Conservation (phyloP, 257 asterid species). For the Gentiana straminea region DNA sequence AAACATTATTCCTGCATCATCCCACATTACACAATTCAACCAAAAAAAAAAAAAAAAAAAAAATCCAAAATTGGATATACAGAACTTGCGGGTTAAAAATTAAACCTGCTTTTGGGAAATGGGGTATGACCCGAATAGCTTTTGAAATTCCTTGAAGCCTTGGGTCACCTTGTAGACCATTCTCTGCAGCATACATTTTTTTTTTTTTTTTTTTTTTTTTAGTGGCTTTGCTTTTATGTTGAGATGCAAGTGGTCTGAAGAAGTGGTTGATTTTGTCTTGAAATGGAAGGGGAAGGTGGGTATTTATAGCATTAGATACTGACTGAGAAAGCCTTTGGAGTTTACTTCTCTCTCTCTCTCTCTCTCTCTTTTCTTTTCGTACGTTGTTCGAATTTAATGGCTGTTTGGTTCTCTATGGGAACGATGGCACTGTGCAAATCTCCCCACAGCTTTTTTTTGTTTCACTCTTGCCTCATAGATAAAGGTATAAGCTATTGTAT, state of each 20-base stretch:
- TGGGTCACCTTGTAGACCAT: conserved; percentile 75
- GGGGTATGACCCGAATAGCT: conserved; percentile 73
- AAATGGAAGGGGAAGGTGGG: neutral
- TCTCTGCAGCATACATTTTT: conserved; percentile 78
- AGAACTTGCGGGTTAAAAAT: neutral
- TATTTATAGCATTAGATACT: no score
- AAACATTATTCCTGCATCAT: conserved; percentile 67
- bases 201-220: neutral
- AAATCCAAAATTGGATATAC: neutral
- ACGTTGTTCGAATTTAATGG: neutral
- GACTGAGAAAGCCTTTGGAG: no score
- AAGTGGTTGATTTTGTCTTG: no score
- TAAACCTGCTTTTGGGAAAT: conserved; percentile 78
- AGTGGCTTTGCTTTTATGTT: neutral
- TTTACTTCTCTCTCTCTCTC: neutral
- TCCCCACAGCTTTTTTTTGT: no score
- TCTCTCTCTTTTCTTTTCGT: conserved; percentile 1
- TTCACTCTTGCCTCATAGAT: no score
- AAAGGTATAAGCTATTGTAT: no score
- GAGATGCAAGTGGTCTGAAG: neutral
- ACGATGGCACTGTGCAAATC: no score
- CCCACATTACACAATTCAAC: neutral
- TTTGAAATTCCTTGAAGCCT: conserved; percentile 57
- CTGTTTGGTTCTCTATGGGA: neutral
- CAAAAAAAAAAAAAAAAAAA: neutral